A percentile compares a stretch with the other conserved stretches of the same genome.
Evolutionary conservation across 768 basidiomycete species (phyloP).

Genomic region (Inosperma sp.): DNA sequence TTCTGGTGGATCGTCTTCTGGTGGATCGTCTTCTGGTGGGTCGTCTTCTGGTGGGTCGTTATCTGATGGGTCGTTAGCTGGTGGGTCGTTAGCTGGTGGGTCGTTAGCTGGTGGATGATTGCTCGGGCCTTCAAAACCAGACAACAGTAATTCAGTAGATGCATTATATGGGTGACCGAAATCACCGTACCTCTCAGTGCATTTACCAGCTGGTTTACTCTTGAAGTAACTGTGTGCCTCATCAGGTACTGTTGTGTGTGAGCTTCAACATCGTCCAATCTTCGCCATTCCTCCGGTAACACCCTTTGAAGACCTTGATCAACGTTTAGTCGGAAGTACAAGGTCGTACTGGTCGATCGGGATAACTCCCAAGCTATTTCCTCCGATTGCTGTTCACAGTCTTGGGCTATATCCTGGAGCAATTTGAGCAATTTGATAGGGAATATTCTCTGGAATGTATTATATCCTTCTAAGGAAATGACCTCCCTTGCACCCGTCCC

Average conservation of each 20-base stretch:
- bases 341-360: background rate
- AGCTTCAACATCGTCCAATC: too few relatives aligned
- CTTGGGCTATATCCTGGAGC: background rate
- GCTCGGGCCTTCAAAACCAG: background rate
- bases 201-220: too few relatives aligned
- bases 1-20: too few relatives aligned
- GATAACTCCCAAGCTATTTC: background rate
- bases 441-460: background rate
- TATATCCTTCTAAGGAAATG: background rate
- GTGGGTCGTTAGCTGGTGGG: background rate
- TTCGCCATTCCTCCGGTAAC: too few relatives aligned
- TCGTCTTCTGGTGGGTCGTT: too few relatives aligned
- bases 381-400: background rate
- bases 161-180: background rate
- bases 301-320: too few relatives aligned
- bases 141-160: background rate
- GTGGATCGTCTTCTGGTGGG: too few relatives aligned
- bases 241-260: too few relatives aligned
- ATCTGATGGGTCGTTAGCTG: too few relatives aligned
- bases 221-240: too few relatives aligned
- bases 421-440: background rate
- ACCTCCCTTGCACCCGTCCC: background rate
- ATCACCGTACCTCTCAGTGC: too few relatives aligned
- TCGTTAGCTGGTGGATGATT: too few relatives aligned
- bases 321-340: background rate